These are phyloP conservation scores for Phaeosphaeria sp. DNA, from an alignment of 2,329 filamentous ascomycete genomes.

Conservation along the genomic window DNA sequence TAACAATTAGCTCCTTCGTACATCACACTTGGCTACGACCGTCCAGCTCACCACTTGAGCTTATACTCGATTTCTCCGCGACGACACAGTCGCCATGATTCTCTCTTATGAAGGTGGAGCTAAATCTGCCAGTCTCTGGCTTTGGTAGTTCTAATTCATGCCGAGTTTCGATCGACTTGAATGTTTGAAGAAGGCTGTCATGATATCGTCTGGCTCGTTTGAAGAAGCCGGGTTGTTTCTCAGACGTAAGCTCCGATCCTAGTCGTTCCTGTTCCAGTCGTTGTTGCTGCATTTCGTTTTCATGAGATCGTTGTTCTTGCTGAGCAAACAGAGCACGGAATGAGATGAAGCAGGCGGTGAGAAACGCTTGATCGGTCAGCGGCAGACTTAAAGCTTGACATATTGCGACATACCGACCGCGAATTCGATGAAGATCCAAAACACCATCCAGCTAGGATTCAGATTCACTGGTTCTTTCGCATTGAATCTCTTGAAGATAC, in stretches of 20 bases:
- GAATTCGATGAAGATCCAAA: not conserved
- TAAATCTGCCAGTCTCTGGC: not conserved
- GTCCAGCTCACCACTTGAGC: not conserved
- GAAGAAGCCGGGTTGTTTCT: not conserved
- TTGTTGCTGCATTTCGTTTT: not conserved
- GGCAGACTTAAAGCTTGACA: no score
- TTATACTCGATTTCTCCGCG: not conserved
- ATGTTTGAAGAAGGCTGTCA: not conserved
- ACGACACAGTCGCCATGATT: not conserved
- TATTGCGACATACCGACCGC: not conserved
- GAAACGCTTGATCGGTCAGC: not conserved
- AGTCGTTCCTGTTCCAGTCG: not conserved
- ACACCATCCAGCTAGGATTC: not conserved
- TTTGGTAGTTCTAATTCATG: not conserved
- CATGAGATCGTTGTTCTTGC: not conserved
- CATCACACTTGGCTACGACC: not conserved
- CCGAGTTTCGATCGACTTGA: not conserved
- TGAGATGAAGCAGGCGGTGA: not conserved
- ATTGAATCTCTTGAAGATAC: not conserved
- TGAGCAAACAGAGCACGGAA: not conserved
- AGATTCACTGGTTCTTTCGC: not conserved
- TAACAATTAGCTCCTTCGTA: no score
- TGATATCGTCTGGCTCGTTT: not conserved
- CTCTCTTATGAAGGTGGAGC: not conserved
- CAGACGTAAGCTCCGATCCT: not conserved